Evolutionary conservation across 768 basidiomycete genomes (phyloP).

Genomic region (Tulasnella sp.): DNA sequence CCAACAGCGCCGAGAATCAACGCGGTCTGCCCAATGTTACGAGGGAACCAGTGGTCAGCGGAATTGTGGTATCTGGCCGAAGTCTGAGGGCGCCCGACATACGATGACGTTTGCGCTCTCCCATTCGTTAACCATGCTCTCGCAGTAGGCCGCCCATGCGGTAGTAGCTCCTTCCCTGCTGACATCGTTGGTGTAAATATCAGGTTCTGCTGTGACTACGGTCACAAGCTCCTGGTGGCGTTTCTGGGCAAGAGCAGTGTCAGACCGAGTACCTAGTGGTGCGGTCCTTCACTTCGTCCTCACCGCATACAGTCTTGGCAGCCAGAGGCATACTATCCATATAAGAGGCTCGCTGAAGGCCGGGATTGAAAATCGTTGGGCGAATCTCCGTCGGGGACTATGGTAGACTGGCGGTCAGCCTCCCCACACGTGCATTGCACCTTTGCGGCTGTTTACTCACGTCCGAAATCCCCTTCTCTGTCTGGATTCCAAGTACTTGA

Average conservation of each 20-base stretch:
- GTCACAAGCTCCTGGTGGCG: neutral
- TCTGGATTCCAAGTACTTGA: constrained; percentile 9
- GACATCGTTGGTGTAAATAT: constrained; percentile 23
- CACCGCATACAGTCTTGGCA: neutral
- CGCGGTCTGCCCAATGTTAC: neutral
- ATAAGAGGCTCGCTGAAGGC: neutral
- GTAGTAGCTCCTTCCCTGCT: constrained; percentile 15
- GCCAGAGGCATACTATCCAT: neutral
- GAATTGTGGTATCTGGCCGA: neutral
- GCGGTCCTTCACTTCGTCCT: neutral
- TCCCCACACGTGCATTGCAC: neutral
- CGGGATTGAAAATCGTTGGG: neutral
- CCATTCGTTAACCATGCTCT: constrained; percentile 25
- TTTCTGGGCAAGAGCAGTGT: neutral
- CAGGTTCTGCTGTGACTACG: neutral
- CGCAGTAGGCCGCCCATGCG: constrained; percentile 22
- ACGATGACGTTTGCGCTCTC: constrained; percentile 25
- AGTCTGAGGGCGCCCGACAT: neutral
- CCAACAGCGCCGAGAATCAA: constrained; percentile 20
- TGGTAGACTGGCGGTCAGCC: neutral
- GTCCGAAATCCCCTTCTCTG: constrained; percentile 5
- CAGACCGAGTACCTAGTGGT: neutral
- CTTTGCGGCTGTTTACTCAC: neutral
- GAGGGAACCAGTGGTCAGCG: neutral
- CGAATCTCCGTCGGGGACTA: constrained; percentile 8